phyloP scores from a whole-genome alignment of 805 yeast species.

The Candida sanyiensis region DNA sequence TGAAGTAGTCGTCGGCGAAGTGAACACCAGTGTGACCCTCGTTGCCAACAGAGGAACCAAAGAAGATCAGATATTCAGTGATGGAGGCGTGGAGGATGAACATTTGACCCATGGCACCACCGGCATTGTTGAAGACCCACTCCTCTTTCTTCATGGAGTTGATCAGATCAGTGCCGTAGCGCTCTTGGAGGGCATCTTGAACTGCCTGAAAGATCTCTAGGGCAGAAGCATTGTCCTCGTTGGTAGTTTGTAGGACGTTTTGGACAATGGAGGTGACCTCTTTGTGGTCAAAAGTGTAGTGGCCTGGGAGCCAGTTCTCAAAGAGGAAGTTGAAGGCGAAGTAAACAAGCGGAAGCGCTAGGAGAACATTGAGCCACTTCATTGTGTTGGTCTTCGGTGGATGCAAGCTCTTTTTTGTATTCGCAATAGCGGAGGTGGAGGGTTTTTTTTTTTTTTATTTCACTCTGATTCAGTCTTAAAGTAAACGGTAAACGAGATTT shows the following conservation, averaged over 20 bases:
- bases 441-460: no score
- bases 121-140: conserved; percentile 97
- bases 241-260: conserved; percentile 44
- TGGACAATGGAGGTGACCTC: conserved; percentile 54
- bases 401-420: no score
- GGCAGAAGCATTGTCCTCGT: conserved; percentile 46
- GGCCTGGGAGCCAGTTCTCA: conserved; percentile 61
- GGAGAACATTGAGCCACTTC: conserved; percentile 2
- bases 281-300: conserved; percentile 65
- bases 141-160: conserved; percentile 70
- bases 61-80: conserved; percentile 86
- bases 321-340: conserved; percentile 37
- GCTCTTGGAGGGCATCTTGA: conserved; percentile 48
- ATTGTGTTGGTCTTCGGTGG: not conserved
- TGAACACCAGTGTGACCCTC: conserved; percentile 97
- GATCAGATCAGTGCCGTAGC: conserved; percentile 68
- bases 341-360: conserved; percentile 18
- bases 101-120: conserved; percentile 98
- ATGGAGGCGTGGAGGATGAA: conserved; percentile 90
- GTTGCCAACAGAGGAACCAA: conserved; percentile 90
- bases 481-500: no score
- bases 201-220: conserved; percentile 59
- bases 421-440: no score
- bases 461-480: no score
- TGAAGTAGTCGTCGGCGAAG: conserved; percentile 96